These are phyloP conservation scores for Phytophthora tentaculata DNA, from an alignment of 352 stramenopile genomes.

Conservation along the genomic window DNA sequence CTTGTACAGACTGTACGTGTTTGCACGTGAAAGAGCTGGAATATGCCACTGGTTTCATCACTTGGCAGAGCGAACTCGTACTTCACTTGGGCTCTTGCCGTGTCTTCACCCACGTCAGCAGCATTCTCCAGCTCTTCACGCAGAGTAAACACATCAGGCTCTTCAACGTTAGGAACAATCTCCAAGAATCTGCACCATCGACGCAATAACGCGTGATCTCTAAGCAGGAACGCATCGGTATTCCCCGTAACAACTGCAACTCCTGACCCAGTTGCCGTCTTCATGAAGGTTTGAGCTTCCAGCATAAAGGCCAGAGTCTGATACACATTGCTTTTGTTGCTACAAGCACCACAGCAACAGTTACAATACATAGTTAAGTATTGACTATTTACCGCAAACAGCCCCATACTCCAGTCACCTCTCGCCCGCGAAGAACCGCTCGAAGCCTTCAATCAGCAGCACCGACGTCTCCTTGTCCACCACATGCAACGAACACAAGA, in stretches of 20 bases:
- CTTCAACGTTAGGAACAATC: conserved; percentile 28
- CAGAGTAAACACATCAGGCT: conserved; percentile 40
- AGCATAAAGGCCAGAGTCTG: conserved; percentile 65
- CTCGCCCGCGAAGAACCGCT: conserved; percentile 55
- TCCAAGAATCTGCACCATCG: conserved; percentile 66
- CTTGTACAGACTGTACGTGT: conserved; percentile 1
- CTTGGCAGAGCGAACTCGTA: conserved; percentile 42
- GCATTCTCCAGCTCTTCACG: conserved; percentile 37
- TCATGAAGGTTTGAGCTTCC: conserved; percentile 63
- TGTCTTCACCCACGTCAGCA: conserved; percentile 13
- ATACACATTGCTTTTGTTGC: conserved; percentile 54
- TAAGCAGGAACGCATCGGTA: conserved; percentile 48
- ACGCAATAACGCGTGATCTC: conserved; percentile 40
- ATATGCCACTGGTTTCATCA: conserved; percentile 26
- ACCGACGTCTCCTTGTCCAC: conserved; percentile 51
- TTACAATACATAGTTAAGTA: conserved; percentile 1
- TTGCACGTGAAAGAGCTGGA: conserved; percentile 47
- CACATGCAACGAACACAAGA: conserved; percentile 65
- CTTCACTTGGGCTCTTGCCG: conserved; percentile 21
- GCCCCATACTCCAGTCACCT: conserved; percentile 23
- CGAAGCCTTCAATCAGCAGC: conserved; percentile 64
- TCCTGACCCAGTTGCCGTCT: conserved; percentile 38
- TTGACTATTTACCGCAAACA: neutral
- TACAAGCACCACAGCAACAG: conserved; percentile 14
- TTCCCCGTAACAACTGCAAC: conserved; percentile 43